Base-by-base conservation (phyloP, 768 basidiomycete genomes). In the Boletus reticuloceps region DNA sequence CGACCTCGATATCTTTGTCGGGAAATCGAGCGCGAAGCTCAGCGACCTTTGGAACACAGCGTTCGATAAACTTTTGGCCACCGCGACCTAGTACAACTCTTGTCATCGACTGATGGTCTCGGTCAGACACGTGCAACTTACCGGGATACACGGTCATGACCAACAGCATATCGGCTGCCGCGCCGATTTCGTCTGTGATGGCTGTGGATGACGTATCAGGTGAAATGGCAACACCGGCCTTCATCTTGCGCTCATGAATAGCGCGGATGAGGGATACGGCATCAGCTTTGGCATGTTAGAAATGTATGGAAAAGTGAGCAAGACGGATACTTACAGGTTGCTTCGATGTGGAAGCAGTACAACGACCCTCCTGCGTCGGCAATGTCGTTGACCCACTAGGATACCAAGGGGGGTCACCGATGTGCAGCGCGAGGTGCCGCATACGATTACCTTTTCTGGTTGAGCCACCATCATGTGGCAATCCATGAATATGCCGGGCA, bases 381-480 rank as follows among this genome's bases (percentile, higher is more conserved):
- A 59, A 98, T 89, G 67, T 94, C 94, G 63, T 94, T 77, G 27
- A 99, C 92, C 97, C 97, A 98, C 93, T 98, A 62, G 16, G 39
- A 48, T 20, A 40, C 22, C 40, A 32, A 40, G 10, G 45, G 10
- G 45, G n/a, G 50, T 53, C 6, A 39, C 25, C 8, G n/a, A 20
- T 52, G 6, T 36, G n/a, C n/a, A 10, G 29, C 6, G 17, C 5
- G 9, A 37, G 40, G 19, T 25, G 20, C 22, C 42, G 31, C 19
- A 37, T 34, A 9, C 65, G 47, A n/a, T 50, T 61, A 92, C 95
- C 79, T 88, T 87, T 67, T 89, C 91, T 11, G 97, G 97, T 47
- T 98, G 77, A 0, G 94, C 72, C 19, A 99, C 97, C 97, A 99
- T 99, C 97, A 98, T 98, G 74, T 99, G 97, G 72, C 95, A 98